Percentiles rank a stretch among this genome's conserved stretches.
phyloP scores from a whole-genome alignment of 1,284 basidiomycete species.

The Pseudozyma sp. region DNA sequence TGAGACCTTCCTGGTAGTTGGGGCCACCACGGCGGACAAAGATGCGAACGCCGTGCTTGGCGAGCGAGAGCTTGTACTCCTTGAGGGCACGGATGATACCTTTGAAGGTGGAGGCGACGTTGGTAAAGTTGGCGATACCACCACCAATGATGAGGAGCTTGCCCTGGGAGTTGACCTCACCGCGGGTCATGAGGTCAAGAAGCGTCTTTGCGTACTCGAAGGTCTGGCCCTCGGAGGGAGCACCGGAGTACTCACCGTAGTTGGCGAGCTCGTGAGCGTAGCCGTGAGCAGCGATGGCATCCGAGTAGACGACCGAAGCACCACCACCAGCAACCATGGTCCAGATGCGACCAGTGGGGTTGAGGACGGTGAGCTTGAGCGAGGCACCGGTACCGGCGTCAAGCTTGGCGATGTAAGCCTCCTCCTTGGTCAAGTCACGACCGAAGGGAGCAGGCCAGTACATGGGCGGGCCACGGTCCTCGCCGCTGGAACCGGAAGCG shows the following conservation, averaged over 20 bases:
- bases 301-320: constrained; percentile 82
- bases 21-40: constrained; percentile 98
- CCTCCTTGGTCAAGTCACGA: constrained; percentile 96
- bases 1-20: constrained; percentile 99
- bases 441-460: constrained; percentile 97
- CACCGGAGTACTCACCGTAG: constrained; percentile 99
- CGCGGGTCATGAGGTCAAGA: constrained; percentile 93
- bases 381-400: constrained; percentile 97
- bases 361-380: constrained; percentile 96
- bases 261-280: constrained; percentile 98
- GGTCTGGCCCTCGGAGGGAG: constrained; percentile 96
- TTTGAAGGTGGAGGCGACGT: constrained; percentile 99
- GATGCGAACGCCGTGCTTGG: constrained; percentile 67
- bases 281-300: constrained; percentile 95
- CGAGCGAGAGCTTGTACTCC: constrained; percentile 78
- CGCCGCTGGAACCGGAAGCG: constrained; percentile 66
- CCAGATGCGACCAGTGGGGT: constrained; percentile 94
- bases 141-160: constrained; percentile 99
- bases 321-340: constrained; percentile 96
- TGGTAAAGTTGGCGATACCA: constrained; percentile 99
- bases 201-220: constrained; percentile 99
- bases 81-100: constrained; percentile 97
- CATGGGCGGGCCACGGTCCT: constrained; percentile 87
- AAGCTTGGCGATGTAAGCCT: constrained; percentile 98
- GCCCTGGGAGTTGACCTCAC: constrained; percentile 72